Percentiles rank a stretch among this genome's conserved stretches.
Conservation (phyloP, 2,329 filamentous ascomycete genomes). For the Pezicula rhizophila region DNA sequence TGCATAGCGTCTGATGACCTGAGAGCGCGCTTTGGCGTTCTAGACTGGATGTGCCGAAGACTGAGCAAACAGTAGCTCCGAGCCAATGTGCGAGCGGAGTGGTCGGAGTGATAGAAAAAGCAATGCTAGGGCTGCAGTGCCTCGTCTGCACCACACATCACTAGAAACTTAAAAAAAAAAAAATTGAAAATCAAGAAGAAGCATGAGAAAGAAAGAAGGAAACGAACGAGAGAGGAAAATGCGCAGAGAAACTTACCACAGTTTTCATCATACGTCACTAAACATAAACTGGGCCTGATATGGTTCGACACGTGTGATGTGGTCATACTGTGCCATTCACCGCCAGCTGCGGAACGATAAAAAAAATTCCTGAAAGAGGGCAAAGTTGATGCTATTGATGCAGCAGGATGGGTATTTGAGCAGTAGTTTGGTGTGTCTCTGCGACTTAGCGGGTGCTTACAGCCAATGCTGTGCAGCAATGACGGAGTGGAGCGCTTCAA, state of each 20-base stretch:
- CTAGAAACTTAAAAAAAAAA: too few species aligned
- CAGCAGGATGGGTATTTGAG: background rate
- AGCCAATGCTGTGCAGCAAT: slow-evolving; percentile 1
- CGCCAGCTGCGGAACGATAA: background rate
- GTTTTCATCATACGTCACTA: background rate
- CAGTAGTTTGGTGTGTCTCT: background rate
- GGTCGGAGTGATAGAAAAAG: background rate
- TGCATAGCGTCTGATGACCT: slow-evolving; percentile 2
- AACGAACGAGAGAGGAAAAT: background rate
- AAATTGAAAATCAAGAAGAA: too few species aligned
- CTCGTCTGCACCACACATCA: too few species aligned
- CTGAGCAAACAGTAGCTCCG: background rate
- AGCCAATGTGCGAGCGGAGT: too few species aligned
- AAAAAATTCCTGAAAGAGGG: background rate
- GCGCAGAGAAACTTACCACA: background rate
- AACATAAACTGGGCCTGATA: background rate
- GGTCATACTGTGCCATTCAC: slow-evolving; percentile 1
- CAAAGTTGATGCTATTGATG: background rate
- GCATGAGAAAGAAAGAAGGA: too few species aligned
- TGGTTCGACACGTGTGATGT: background rate
- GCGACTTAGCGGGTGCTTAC: background rate
- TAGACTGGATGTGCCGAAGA: background rate
- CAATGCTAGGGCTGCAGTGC: background rate
- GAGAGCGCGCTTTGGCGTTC: background rate
- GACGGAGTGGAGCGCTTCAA: background rate